phyloP scores from a whole-genome alignment of 2,329 filamentous ascomycete genomes.

The Diaporthe batatas region DNA sequence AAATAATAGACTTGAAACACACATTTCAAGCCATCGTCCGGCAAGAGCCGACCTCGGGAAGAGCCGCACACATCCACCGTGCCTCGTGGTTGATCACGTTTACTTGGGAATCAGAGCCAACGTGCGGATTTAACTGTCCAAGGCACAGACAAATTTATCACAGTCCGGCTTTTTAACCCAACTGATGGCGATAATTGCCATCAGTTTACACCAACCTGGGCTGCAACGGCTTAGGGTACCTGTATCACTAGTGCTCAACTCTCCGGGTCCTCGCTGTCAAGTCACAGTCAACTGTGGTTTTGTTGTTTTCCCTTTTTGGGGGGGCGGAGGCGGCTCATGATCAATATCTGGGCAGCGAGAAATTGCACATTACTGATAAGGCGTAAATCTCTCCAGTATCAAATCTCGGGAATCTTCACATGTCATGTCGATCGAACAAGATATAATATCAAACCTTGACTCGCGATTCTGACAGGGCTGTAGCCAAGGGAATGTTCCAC shows the following conservation, averaged over 20 bases:
- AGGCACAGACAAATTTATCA: too few relatives aligned
- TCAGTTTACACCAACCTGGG: background rate
- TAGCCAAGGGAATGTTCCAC: slow-evolving; percentile 12
- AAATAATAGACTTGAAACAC: background rate
- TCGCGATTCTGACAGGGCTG: background rate
- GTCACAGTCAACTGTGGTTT: background rate
- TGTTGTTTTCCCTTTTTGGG: too few relatives aligned
- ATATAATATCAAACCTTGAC: slow-evolving; percentile 12
- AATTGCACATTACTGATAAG: background rate
- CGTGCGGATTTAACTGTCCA: background rate
- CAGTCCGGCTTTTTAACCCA: too few relatives aligned
- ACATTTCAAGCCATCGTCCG: background rate
- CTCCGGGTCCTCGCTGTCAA: background rate
- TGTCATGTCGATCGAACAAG: slow-evolving; percentile 16
- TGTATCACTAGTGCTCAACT: background rate
- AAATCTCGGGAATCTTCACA: background rate
- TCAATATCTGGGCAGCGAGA: background rate
- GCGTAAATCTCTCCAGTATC: background rate
- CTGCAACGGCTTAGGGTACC: too few relatives aligned
- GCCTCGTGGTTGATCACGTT: background rate
- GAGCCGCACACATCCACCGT: slow-evolving; percentile 13
- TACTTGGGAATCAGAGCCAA: background rate
- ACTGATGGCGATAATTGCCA: accelerated
- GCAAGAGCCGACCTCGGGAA: slow-evolving; percentile 24
- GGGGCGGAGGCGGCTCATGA: background rate